Evolutionary conservation across 2,329 filamentous ascomycete genomes (phyloP).

Genomic region (Aciculosporium take): DNA sequence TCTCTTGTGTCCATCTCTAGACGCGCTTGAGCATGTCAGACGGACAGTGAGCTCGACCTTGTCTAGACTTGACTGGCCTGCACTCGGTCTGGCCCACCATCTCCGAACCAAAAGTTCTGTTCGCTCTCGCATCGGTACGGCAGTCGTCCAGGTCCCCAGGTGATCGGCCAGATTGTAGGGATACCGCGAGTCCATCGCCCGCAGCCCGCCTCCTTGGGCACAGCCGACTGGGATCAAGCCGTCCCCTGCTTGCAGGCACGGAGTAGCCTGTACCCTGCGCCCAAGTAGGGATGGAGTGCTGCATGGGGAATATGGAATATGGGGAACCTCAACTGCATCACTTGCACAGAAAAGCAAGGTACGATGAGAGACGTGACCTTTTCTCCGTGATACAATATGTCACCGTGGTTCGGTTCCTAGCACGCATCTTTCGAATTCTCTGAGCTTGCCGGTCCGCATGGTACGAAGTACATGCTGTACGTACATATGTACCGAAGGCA

Average conservation of each 20-base stretch:
- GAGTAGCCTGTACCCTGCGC: not conserved
- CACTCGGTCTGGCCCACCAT: not conserved
- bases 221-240: not conserved
- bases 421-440: not conserved
- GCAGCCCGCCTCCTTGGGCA: not conserved
- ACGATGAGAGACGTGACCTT: not conserved
- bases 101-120: not conserved
- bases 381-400: not conserved
- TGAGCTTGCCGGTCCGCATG: not conserved
- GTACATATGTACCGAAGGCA: constrained; percentile 1
- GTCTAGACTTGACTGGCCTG: not conserved
- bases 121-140: not conserved
- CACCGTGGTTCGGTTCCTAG: not conserved
- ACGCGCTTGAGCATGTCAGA: not conserved
- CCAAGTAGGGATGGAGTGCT: not conserved
- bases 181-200: constrained; percentile 1
- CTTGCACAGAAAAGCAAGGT: not conserved
- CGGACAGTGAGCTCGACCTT: constrained; percentile 1
- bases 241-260: not conserved
- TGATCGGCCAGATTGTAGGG: constrained; percentile 4
- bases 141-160: not conserved
- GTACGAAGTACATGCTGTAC: no score
- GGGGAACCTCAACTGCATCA: not conserved
- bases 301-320: not conserved
- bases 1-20: constrained; percentile 2